A percentile compares a stretch with the other conserved stretches of the same genome.
phyloP scores from a whole-genome alignment of 2,329 filamentous ascomycete species.

The Blumeriella jaapii region DNA sequence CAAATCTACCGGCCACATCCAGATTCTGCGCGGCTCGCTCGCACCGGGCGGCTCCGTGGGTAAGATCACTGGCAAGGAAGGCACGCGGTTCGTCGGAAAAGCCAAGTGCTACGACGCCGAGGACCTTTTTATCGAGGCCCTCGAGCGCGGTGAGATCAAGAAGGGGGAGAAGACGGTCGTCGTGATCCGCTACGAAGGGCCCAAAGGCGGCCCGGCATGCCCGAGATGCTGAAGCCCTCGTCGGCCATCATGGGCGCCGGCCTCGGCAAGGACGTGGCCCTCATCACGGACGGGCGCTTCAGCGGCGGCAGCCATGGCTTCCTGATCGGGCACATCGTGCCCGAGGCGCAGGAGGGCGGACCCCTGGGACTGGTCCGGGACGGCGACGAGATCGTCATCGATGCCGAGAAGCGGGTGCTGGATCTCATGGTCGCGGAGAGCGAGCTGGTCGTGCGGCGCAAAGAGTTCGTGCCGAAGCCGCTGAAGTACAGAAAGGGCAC shows the following conservation, averaged over 20 bases:
- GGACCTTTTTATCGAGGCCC: slow-evolving; percentile 54
- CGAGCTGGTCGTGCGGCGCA: slow-evolving; percentile 38
- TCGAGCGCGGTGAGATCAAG: slow-evolving; percentile 57
- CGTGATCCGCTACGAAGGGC: slow-evolving; percentile 64
- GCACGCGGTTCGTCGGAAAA: slow-evolving; percentile 53
- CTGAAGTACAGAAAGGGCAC: slow-evolving; percentile 48
- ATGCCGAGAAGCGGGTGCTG: slow-evolving; percentile 43
- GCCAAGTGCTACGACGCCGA: slow-evolving; percentile 61
- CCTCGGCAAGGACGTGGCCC: slow-evolving; percentile 55
- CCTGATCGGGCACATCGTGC: slow-evolving; percentile 50
- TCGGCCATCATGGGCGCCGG: slow-evolving; percentile 65
- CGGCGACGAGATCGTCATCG: slow-evolving; percentile 48
- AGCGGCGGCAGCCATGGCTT: slow-evolving; percentile 48
- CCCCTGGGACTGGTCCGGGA: slow-evolving; percentile 47
- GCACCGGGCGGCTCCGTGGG: slow-evolving; percentile 60
- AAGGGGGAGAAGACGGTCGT: slow-evolving; percentile 69
- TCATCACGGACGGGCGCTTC: slow-evolving; percentile 61
- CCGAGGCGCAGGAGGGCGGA: slow-evolving; percentile 48
- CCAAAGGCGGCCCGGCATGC: slow-evolving; percentile 67
- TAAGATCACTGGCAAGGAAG: slow-evolving; percentile 71
- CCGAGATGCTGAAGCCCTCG: slow-evolving; percentile 61
- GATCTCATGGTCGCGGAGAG: slow-evolving; percentile 39
- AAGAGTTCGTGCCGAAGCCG: slow-evolving; percentile 40
- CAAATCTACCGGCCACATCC: slow-evolving; percentile 60
- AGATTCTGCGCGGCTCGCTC: slow-evolving; percentile 58